These are phyloP conservation scores for Phialophora tarda DNA, from an alignment of 2,329 filamentous ascomycete genomes.

Conservation along the genomic window DNA sequence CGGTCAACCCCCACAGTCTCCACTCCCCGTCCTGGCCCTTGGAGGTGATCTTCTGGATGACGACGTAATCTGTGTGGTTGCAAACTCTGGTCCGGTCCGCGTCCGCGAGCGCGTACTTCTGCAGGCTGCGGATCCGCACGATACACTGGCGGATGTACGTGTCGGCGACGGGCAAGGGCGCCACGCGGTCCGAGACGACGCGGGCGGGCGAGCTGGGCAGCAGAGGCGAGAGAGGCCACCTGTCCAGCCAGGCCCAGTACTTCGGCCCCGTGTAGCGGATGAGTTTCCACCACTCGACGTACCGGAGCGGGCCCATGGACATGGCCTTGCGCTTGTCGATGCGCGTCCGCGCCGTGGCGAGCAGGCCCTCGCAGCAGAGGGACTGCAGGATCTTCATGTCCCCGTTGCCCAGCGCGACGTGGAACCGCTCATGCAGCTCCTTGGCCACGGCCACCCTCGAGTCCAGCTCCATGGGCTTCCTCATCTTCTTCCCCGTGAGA, in stretches of 20 bases:
- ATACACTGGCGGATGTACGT: conserved; percentile 50
- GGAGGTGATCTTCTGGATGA: conserved; percentile 55
- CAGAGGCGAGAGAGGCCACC: conserved; percentile 45
- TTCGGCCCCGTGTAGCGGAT: conserved; percentile 41
- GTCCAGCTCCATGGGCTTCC: conserved; percentile 24
- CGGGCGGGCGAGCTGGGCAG: conserved; percentile 43
- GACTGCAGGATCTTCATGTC: conserved; percentile 46
- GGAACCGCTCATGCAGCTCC: conserved; percentile 54
- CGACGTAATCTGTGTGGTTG: conserved; percentile 53
- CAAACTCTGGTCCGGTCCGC: conserved; percentile 2
- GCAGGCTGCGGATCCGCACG: conserved; percentile 48
- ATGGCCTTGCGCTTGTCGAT: conserved; percentile 43
- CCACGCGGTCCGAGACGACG: conserved; percentile 51
- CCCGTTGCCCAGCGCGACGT: conserved; percentile 52
- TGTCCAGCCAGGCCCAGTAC: conserved; percentile 40
- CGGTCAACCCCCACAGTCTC: conserved; percentile 55
- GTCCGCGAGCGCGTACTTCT: conserved; percentile 43
- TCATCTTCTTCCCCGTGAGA: conserved; percentile 26
- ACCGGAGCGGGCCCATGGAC: not conserved
- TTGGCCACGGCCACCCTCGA: conserved; percentile 19
- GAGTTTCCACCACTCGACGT: conserved; percentile 26
- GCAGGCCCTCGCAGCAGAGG: conserved; percentile 49
- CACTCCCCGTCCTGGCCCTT: conserved; percentile 52
- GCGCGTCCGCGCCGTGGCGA: conserved; percentile 44
- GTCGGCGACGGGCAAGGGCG: conserved; percentile 49